Percentiles rank a stretch among this genome's conserved stretches.
Conservation (phyloP, 768 basidiomycete species). For the Termitomyces sp. region DNA sequence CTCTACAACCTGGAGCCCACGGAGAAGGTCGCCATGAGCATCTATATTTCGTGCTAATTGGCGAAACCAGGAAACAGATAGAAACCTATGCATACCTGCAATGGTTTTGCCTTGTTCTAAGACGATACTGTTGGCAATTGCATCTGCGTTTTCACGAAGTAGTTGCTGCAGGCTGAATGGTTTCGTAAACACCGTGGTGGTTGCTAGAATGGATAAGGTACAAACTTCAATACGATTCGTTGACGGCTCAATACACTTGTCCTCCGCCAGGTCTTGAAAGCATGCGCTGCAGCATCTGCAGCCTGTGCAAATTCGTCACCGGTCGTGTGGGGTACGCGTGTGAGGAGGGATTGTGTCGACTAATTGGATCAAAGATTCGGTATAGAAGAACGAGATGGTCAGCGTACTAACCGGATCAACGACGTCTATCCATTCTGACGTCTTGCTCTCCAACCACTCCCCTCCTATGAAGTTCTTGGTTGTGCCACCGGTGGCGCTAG, state of each 20-base stretch:
- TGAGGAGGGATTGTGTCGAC: slow-evolving; percentile 89
- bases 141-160: slow-evolving; percentile 80
- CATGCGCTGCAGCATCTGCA: slow-evolving; percentile 75
- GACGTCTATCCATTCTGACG: slow-evolving; percentile 79
- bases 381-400: not conserved
- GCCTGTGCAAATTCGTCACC: slow-evolving; percentile 75
- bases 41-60: slow-evolving; percentile 37
- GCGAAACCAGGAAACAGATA: not conserved
- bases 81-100: slow-evolving; percentile 43
- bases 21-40: slow-evolving; percentile 91
- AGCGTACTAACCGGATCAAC: slow-evolving; percentile 73
- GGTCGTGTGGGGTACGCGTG: slow-evolving; percentile 87
- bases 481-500: slow-evolving; percentile 74
- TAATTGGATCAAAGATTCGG: slow-evolving; percentile 22
- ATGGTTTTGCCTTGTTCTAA: slow-evolving; percentile 95
- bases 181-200: not conserved
- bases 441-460: slow-evolving; percentile 78
- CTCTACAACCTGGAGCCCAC: slow-evolving; percentile 88
- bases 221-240: slow-evolving; percentile 83
- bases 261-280: slow-evolving; percentile 85
- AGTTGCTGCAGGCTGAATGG: slow-evolving; percentile 74
- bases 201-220: slow-evolving; percentile 7
- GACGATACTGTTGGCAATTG: slow-evolving; percentile 84
- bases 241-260: slow-evolving; percentile 85
- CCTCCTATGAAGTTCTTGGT: slow-evolving; percentile 94